Evolutionary conservation across 257 asterid genomes (phyloP), one percentile per base, ranked within the genome.

Genomic region (Solanum piurae): DNA sequence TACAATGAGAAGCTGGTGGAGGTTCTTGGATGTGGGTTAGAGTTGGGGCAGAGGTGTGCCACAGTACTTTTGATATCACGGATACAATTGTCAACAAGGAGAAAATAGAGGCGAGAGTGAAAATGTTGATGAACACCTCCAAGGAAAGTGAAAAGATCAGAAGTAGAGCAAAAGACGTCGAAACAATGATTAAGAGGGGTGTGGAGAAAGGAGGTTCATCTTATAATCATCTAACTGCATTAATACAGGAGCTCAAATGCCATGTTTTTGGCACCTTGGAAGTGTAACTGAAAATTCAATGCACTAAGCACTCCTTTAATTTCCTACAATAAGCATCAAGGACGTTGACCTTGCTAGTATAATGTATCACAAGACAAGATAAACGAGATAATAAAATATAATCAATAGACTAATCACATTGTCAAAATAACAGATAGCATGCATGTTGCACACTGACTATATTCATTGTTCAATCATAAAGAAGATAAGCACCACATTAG

Each of bases 1-100:
- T 89, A 88, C 85, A 89, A 86, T 31, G 92, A 91, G 86, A 89
- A 89, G 69, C 72, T 83, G 9, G 12, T 86, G 25, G 55, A 42
- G 83, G 40, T 89, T 40, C 82, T 89, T 31, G 66, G 34, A 20
- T 29, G 87, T 14, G 90, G 90, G 85, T 91, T 5, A 21, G 87
- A 4, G 88, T 89, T 0, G 90, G 92, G 16, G 71, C 86, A 3
- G 89, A 89, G 34, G 60, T 52, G 14, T 91, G 90, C 83, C 74
- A 86, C 10, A 0, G 0, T 1, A 2, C 9, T 4, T 86, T 87
- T 4, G 20, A 83, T 27, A 64, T 90, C 9, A 36, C 44, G 5
- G 73, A 34, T 83, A 85, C 84, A 31, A 21, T 86, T 74, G 73
- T 89, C 25, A 69, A 52, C 1, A 73, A 84, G 25, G 83, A 60